Base-by-base conservation (phyloP, 139 green algal genomes). In the Pleodorina starrii region DNA sequence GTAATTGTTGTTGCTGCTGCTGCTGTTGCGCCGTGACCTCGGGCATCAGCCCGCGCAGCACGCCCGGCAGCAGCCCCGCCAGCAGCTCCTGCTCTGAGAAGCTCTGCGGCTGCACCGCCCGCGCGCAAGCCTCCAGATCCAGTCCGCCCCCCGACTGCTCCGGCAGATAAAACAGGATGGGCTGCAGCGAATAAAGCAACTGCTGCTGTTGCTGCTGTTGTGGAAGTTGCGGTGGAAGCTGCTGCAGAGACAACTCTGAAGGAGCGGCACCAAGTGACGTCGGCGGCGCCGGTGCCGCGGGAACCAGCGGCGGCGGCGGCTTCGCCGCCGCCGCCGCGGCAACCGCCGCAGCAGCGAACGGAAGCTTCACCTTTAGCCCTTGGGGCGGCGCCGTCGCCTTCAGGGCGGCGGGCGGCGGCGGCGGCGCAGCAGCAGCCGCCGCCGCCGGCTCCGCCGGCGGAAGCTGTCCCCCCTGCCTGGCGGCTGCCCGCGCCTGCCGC, bases 171-270 rank as follows among this genome's bases (percentile, higher is more conserved):
- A 73, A 40, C 27, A 40, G 19, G 32, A 40, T 16, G 27, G 63
- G 63, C 63, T 73, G 63, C 29, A 73, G 63, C 63, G n/a, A 23
- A 19, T 73, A 23, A 36, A 38, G 16, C n/a, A 38, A 73, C 29
- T 6, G 66, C 66, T 51, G 71, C 71, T 50, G 71, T 17, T 59
- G 72, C 72, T 77, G 69, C 35, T 48, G 69, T 25, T 77, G n/a
- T n/a, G n/a, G n/a, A n/a, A n/a, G n/a, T n/a, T n/a, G n/a, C n/a
- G n/a, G n/a, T n/a, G n/a, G n/a, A n/a, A n/a, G n/a, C n/a, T n/a
- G n/a, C n/a, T n/a, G n/a, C n/a, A n/a, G n/a, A n/a, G n/a, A n/a
- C n/a, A n/a, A n/a, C n/a, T n/a, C n/a, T n/a, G n/a, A n/a, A n/a
- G n/a, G n/a, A n/a, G n/a, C n/a, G n/a, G n/a, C n/a, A n/a, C n/a